A percentile compares a stretch with the other conserved stretches of the same genome.
Conservation (phyloP, 306 rosid genomes). For the Cucumis sativus region DNA sequence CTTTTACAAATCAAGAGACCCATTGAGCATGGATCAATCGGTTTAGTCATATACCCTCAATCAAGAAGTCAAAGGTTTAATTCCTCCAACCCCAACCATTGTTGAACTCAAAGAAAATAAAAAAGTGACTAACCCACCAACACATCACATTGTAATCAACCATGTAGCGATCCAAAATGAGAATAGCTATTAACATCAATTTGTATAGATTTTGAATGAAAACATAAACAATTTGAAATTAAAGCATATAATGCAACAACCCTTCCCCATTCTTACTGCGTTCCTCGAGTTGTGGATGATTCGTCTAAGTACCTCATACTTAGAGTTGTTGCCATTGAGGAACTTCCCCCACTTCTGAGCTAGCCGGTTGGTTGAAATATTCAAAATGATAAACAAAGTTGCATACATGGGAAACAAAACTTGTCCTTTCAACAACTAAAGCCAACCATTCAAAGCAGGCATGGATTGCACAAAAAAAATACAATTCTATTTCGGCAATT, state of each 20-base stretch:
- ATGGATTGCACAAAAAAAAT: not conserved
- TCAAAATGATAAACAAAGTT: not conserved
- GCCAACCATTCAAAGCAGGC: not conserved
- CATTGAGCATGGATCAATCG: not conserved
- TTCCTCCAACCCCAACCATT: too few species aligned
- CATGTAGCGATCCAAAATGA: not conserved
- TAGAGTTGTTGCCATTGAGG: not conserved
- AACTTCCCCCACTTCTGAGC: not conserved
- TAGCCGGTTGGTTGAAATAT: not conserved
- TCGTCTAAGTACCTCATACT: not conserved
- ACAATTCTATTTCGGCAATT: not conserved
- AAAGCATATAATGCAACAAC: not conserved
- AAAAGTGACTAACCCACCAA: too few species aligned
- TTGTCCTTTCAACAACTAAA: not conserved
- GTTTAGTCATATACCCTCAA: too few species aligned
- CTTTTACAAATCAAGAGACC: not conserved
- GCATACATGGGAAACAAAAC: not conserved
- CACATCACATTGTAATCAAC: not conserved
- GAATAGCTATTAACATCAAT: not conserved
- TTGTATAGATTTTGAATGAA: not conserved
- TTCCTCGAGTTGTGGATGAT: not conserved
- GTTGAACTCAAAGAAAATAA: too few species aligned
- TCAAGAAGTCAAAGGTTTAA: too few species aligned
- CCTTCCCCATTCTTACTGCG: not conserved
- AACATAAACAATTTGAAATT: not conserved